Percentiles rank a stretch among this genome's conserved stretches.
Evolutionary conservation across 176 grass and related monocot species (phyloP).

Genomic region (Pharus latifolius): DNA sequence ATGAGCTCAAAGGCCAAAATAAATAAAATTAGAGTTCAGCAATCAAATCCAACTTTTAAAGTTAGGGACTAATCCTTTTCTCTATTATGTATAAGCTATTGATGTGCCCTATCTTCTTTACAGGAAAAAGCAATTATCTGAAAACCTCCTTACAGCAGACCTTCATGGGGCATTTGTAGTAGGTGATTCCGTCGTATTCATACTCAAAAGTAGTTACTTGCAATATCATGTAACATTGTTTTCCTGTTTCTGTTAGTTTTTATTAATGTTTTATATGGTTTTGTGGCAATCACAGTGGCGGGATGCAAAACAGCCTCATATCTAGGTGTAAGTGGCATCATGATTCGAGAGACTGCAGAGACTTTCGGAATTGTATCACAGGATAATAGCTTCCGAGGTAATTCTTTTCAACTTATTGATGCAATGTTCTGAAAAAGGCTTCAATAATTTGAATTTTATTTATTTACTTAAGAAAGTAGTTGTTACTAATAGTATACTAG

Average conservation of each 20-base stretch:
- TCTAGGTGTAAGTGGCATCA: slow-evolving; percentile 59
- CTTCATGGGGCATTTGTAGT: slow-evolving; percentile 72
- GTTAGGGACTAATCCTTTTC: not conserved
- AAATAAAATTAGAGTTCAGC: not conserved
- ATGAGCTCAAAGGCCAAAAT: not conserved
- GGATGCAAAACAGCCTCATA: slow-evolving; percentile 58
- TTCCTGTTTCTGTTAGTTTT: not conserved
- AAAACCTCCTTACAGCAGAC: slow-evolving; percentile 64
- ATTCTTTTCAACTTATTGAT: not conserved
- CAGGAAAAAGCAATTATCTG: slow-evolving; percentile 66
- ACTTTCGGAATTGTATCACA: slow-evolving; percentile 82
- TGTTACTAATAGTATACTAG: not conserved
- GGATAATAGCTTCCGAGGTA: slow-evolving; percentile 67
- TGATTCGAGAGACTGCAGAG: slow-evolving; percentile 78
- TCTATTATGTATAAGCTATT: slow-evolving; percentile 6
- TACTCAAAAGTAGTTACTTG: not conserved
- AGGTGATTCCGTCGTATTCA: slow-evolving; percentile 36
- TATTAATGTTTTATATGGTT: not conserved
- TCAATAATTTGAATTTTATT: not conserved
- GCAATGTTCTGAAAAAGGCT: not conserved
- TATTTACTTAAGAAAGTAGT: not conserved
- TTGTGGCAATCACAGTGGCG: slow-evolving; percentile 34
- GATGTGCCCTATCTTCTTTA: not conserved
- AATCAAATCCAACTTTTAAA: not conserved
- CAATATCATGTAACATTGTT: not conserved